Percentiles rank a stretch among this genome's conserved stretches.
Evolutionary conservation across 768 basidiomycete species (phyloP).

Genomic region (Tulasnella sp.): DNA sequence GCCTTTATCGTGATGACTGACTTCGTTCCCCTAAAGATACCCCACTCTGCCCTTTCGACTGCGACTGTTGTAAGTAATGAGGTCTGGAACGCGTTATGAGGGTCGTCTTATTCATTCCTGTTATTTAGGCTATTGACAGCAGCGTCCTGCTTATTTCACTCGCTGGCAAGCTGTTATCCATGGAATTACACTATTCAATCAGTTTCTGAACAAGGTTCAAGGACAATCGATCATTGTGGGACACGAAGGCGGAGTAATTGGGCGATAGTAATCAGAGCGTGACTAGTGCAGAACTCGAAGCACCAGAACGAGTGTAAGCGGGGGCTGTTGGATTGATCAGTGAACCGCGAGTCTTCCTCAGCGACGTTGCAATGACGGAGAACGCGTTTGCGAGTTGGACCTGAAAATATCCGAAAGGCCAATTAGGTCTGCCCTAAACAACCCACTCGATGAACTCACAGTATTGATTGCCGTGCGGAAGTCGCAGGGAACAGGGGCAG

Average conservation of each 20-base stretch:
- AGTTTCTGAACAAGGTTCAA: too few species aligned
- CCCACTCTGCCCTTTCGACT: constrained; percentile 84
- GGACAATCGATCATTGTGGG: too few species aligned
- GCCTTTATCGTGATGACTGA: constrained; percentile 35
- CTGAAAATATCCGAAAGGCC: constrained; percentile 42
- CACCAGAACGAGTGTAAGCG: neutral
- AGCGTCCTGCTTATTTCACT: too few species aligned
- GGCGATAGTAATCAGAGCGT: neutral
- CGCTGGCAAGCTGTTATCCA: too few species aligned
- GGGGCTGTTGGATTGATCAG: neutral
- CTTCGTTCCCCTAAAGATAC: constrained; percentile 58
- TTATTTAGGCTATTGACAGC: neutral
- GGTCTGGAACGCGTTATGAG: too few species aligned
- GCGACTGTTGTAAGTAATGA: constrained; percentile 81
- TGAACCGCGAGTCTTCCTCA: neutral
- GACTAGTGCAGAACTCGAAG: neutral
- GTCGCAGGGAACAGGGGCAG: constrained; percentile 47
- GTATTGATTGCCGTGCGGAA: constrained; percentile 51
- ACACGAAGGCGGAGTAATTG: neutral
- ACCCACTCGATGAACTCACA: constrained; percentile 30
- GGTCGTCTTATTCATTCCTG: too few species aligned
- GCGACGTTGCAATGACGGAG: constrained; percentile 41
- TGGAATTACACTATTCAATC: too few species aligned
- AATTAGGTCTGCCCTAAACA: too few species aligned
- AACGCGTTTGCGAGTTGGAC: constrained; percentile 61